phyloP scores from a whole-genome alignment of 805 yeast genomes.

The Saccharomycopsis sp. region DNA sequence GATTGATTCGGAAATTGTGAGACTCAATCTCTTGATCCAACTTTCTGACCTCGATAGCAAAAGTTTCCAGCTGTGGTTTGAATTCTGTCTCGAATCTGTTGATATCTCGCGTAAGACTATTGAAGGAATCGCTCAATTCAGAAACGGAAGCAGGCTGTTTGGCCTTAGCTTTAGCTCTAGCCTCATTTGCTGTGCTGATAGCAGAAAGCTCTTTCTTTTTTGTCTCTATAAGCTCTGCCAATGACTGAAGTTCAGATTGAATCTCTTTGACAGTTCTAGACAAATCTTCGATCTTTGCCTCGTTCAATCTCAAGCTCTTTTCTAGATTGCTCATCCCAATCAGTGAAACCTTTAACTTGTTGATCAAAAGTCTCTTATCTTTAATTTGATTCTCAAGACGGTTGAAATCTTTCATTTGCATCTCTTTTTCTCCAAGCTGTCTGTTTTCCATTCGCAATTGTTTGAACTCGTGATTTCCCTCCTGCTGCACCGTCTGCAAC shows the following conservation, averaged over 20 bases:
- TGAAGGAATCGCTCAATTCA: neutral
- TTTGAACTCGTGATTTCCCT: constrained; percentile 35
- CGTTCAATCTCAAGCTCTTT: constrained; percentile 33
- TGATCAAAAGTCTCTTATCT: constrained; percentile 46
- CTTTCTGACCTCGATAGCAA: neutral
- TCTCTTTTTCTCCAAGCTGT: constrained; percentile 37
- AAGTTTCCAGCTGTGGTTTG: neutral
- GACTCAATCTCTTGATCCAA: constrained; percentile 1
- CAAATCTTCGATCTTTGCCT: constrained; percentile 26
- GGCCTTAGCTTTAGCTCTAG: neutral
- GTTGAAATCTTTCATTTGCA: constrained; percentile 36
- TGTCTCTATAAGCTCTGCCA: neutral
- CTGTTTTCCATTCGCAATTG: constrained; percentile 31
- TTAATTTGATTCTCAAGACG: constrained; percentile 44
- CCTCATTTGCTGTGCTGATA: neutral
- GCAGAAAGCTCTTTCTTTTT: neutral
- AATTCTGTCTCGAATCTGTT: neutral
- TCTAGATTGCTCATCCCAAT: constrained; percentile 39
- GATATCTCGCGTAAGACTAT: neutral
- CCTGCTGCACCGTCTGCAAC: constrained; percentile 38
- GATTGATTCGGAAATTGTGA: neutral
- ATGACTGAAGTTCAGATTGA: neutral
- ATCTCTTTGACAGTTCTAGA: constrained; percentile 18
- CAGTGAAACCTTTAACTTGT: constrained; percentile 45
- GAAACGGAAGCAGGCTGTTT: neutral